Base-by-base conservation (phyloP, 2,329 filamentous ascomycete species). In the Cadophora sp. region DNA sequence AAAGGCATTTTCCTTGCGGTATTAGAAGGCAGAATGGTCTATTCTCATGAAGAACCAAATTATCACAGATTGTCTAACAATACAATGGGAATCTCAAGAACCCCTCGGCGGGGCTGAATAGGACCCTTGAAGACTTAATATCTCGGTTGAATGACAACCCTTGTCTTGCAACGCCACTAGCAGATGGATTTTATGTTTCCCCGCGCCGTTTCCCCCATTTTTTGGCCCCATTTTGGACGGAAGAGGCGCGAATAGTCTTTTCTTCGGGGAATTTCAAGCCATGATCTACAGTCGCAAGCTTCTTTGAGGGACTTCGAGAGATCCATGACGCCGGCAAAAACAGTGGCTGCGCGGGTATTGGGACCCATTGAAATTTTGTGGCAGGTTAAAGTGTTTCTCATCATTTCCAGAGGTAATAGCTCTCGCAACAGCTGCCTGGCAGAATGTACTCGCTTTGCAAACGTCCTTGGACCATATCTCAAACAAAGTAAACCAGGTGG, bases 131-230 rank as follows among this genome's bases (percentile, higher is more conserved):
- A 60, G 22, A 46, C 1, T 22, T n/a, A 48, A 62, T 31, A 29
- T 62, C 19, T 14, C 56, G 37, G 60, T 51, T 60, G 62, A 63
- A 65, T 31, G 46, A 56, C 27, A 61, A 51, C 34, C 64, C 51
- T 61, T 62, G 65, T 56, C 14, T 26, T 66, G 64, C 56, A 62
- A 58, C 58, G n/a, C 50, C 5, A 43, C 31, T 66, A 67, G 70
- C 63, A 73, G 59, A 71, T 68, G 68, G 68, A 69, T 66, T 40
- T 68, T 61, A 58, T 55, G 58, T 74, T 72, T 71, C 65, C 68
- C 72, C 72, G 68, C 69, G 51, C 55, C 34, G 43, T 51, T 51
- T 43, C 51, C 65, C 64, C 64, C 58, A 58, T 26, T 12, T n/a
- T 43, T 62, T 22, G 22, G 29, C 50, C 34, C 46, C 43, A n/a